Evolutionary conservation across 2,329 filamentous ascomycete species (phyloP).

Genomic region (Gaeumannomyces sp.): DNA sequence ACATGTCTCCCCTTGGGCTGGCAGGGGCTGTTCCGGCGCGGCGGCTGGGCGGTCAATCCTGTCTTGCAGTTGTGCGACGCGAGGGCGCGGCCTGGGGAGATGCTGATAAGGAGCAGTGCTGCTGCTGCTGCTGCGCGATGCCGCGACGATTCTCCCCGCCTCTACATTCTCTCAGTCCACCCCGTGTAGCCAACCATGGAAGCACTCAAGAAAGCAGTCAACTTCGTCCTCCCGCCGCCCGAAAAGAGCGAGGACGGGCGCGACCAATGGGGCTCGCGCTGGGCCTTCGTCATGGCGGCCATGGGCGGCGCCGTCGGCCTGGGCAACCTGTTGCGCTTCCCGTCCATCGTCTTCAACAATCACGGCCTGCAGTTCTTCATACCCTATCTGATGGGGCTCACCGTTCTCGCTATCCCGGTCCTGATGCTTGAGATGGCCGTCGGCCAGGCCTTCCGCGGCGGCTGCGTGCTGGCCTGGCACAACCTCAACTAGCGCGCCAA

Average conservation of each 20-base stretch:
- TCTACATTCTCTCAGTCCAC: too few species aligned
- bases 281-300: background rate
- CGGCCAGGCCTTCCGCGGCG: slow-evolving; percentile 3
- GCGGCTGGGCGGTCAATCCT: too few species aligned
- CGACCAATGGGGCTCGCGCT: slow-evolving; percentile 1
- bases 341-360: slow-evolving; percentile 6
- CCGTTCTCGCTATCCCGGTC: background rate
- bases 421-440: slow-evolving; percentile 1
- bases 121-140: too few species aligned
- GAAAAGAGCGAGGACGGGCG: slow-evolving; percentile 4
- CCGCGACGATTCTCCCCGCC: too few species aligned
- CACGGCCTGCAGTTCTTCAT: slow-evolving; percentile 5
- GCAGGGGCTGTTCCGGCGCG: too few species aligned
- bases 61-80: too few species aligned
- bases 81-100: too few species aligned
- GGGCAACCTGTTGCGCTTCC: slow-evolving; percentile 3
- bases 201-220: too few species aligned
- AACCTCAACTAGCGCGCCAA: slow-evolving; percentile 6
- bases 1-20: too few species aligned
- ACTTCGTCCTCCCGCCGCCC: background rate
- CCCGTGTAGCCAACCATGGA: too few species aligned
- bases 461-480: slow-evolving; percentile 4
- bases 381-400: background rate
- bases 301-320: slow-evolving; percentile 7
- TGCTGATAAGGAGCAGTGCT: too few species aligned